Evolutionary conservation across 768 basidiomycete genomes (phyloP).

Genomic region (Polyporus arcularius): DNA sequence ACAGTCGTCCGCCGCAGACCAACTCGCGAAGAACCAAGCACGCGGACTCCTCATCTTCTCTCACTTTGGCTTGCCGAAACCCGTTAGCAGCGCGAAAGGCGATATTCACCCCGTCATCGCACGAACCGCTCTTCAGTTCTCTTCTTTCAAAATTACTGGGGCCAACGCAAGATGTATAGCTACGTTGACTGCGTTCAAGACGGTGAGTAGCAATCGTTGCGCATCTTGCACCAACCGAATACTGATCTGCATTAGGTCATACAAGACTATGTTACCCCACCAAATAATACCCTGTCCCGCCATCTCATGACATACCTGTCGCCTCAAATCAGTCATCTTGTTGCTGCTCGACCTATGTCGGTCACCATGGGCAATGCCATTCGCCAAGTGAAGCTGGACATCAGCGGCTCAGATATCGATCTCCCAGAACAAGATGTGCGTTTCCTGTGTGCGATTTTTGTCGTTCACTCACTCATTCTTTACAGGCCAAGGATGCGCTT

Average conservation of each 20-base stretch:
- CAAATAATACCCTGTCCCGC: slow-evolving; percentile 82
- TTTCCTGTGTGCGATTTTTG: not conserved
- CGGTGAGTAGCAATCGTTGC: slow-evolving; percentile 49
- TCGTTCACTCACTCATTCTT: not conserved
- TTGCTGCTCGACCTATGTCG: slow-evolving; percentile 86
- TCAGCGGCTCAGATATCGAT: slow-evolving; percentile 90
- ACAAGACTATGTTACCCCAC: slow-evolving; percentile 85
- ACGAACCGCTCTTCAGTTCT: slow-evolving; percentile 85
- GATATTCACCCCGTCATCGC: slow-evolving; percentile 91
- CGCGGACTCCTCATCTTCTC: slow-evolving; percentile 82
- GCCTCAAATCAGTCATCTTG: slow-evolving; percentile 89
- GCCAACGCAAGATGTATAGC: slow-evolving; percentile 96
- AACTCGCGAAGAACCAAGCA: slow-evolving; percentile 40
- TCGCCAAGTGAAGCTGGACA: slow-evolving; percentile 92
- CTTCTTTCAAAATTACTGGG: slow-evolving; percentile 89
- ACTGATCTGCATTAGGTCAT: slow-evolving; percentile 63
- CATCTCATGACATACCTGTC: slow-evolving; percentile 92
- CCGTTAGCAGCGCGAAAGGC: slow-evolving; percentile 58
- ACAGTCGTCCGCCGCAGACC: slow-evolving; percentile 27
- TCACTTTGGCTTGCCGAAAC: slow-evolving; percentile 79
- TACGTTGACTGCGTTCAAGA: slow-evolving; percentile 88
- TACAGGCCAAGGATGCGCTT: slow-evolving; percentile 83
- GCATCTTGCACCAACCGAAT: not conserved
- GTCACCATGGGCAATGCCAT: slow-evolving; percentile 95
- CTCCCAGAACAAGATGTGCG: slow-evolving; percentile 91